phyloP scores from a whole-genome alignment of 1,284 basidiomycete species.

The Volvariella surrecta region DNA sequence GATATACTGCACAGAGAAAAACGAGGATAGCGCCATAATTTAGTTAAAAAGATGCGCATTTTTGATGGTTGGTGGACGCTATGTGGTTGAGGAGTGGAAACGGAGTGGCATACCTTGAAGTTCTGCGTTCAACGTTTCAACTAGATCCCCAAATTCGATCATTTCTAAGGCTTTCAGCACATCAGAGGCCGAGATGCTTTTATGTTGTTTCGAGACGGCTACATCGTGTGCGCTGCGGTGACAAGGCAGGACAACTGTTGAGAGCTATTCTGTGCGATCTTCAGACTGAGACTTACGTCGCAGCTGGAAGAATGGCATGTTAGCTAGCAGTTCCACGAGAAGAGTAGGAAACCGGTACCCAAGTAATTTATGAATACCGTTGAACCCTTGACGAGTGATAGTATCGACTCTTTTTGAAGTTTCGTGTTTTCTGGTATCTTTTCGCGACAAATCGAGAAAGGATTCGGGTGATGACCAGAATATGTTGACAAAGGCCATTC shows the following conservation, averaged over 20 bases:
- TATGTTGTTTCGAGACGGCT: conserved; percentile 77
- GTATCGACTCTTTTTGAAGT: conserved; percentile 79
- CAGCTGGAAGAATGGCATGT: conserved; percentile 45
- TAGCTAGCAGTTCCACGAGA: conserved; percentile 5
- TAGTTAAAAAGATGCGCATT: neutral
- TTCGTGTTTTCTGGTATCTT: conserved; percentile 82
- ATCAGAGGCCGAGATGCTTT: conserved; percentile 82
- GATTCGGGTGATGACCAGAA: conserved; percentile 1
- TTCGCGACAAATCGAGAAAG: too few relatives aligned
- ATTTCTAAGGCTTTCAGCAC: conserved; percentile 80
- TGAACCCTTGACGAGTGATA: conserved; percentile 77
- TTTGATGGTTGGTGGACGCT: neutral
- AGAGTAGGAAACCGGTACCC: too few relatives aligned
- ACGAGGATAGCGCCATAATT: neutral
- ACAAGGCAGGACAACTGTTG: too few relatives aligned
- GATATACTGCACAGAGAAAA: conserved; percentile 36
- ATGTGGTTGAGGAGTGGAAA: neutral
- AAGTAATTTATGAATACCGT: conserved; percentile 91
- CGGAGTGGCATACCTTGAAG: conserved; percentile 49
- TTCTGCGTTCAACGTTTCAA: conserved; percentile 61
- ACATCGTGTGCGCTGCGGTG: conserved; percentile 75
- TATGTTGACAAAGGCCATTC: too few relatives aligned
- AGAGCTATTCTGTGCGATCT: too few relatives aligned
- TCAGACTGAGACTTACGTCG: conserved; percentile 69
- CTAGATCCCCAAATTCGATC: conserved; percentile 73